A percentile compares a stretch with the other conserved stretches of the same genome.
phyloP scores from a whole-genome alignment of 139 green algal species.

The Yamagishiella unicocca region DNA sequence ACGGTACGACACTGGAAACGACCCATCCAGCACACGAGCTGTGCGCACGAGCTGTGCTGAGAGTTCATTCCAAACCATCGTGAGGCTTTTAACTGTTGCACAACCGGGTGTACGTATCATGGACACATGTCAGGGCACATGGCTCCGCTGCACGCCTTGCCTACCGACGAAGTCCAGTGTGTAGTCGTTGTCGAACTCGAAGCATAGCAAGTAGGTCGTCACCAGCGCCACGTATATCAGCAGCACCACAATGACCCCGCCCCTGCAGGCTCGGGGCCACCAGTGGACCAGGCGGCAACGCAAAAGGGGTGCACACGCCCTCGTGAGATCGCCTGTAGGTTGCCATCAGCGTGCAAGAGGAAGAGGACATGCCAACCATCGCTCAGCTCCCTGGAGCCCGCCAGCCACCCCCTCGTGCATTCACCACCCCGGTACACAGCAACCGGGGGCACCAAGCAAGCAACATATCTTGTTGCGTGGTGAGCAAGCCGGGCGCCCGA shows the following conservation, averaged over 20 bases:
- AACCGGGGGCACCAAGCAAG: neutral
- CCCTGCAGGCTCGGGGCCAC: neutral
- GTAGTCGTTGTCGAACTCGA: neutral
- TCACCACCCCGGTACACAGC: neutral
- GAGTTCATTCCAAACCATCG: neutral
- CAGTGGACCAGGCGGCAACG: neutral
- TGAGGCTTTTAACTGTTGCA: neutral
- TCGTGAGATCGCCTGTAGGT: neutral
- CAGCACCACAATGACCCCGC: neutral
- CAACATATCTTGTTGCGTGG: neutral
- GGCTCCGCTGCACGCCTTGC: too few relatives aligned
- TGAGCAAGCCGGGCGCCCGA: neutral
- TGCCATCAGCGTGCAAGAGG: neutral
- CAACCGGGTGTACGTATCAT: neutral
- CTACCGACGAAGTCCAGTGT: neutral
- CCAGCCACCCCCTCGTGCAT: neutral
- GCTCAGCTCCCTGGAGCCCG: neutral
- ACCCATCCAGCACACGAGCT: neutral
- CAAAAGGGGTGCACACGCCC: too few relatives aligned
- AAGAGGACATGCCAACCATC: neutral
- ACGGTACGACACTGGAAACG: neutral
- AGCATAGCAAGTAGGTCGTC: slow-evolving; percentile 2
- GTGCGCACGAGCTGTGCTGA: neutral
- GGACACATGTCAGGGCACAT: too few relatives aligned
- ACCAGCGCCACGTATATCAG: slow-evolving; percentile 32